Percentiles rank a stretch among this genome's conserved stretches.
These are phyloP conservation scores for Penicillium verhagenii DNA, from an alignment of 495 filamentous ascomycete genomes.

Conservation along the genomic window DNA sequence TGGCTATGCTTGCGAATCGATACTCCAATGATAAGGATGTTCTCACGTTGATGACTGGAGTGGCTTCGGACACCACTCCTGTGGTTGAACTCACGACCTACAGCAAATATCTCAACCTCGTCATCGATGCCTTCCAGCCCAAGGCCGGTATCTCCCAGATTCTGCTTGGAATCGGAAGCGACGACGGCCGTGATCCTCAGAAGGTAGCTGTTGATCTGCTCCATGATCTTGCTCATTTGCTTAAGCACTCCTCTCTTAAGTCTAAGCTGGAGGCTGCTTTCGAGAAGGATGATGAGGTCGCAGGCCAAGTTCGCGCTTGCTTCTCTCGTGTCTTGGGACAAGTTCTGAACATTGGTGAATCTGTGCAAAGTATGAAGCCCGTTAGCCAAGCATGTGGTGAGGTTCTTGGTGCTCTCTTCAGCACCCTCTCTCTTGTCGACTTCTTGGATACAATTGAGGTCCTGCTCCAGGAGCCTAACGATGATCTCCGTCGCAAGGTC, in stretches of 20 bases:
- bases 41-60: slow-evolving; percentile 41
- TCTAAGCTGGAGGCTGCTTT: slow-evolving; percentile 41
- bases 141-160: slow-evolving; percentile 66
- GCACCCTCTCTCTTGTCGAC: slow-evolving; percentile 75
- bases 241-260: slow-evolving; percentile 47
- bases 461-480: slow-evolving; percentile 68
- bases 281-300: slow-evolving; percentile 41
- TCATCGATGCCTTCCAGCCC: slow-evolving; percentile 68
- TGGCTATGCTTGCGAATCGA: slow-evolving; percentile 47
- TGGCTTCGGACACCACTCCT: slow-evolving; percentile 54
- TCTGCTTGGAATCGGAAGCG: slow-evolving; percentile 64
- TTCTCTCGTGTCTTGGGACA: slow-evolving; percentile 73
- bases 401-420: slow-evolving; percentile 69
- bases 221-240: slow-evolving; percentile 40
- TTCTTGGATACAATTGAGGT: slow-evolving; percentile 81
- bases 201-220: slow-evolving; percentile 64
- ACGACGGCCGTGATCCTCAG: slow-evolving; percentile 57
- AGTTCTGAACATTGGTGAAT: slow-evolving; percentile 59
- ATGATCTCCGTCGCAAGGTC: slow-evolving; percentile 73
- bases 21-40: slow-evolving; percentile 46
- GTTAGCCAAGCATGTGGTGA: slow-evolving; percentile 65
- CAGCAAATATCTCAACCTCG: slow-evolving; percentile 68
- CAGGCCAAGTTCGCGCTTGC: slow-evolving; percentile 59
- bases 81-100: slow-evolving; percentile 66
- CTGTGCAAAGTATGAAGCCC: slow-evolving; percentile 56